Base-by-base conservation (phyloP, 2,329 filamentous ascomycete genomes). In the Helminthosporium solani region DNA sequence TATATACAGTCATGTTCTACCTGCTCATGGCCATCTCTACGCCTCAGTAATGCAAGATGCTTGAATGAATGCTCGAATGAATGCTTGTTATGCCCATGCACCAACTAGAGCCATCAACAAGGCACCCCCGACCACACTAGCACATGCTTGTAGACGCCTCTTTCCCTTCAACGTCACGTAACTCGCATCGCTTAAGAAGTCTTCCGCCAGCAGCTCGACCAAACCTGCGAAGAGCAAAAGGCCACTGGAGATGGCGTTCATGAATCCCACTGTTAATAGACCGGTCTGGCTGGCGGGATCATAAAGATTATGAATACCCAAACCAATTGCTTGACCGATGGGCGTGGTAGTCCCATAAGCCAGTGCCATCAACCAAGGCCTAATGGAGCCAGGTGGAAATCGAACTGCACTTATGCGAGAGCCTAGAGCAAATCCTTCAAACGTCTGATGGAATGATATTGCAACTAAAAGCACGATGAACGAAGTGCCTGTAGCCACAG, bases 371-470 rank as follows among this genome's bases (percentile, higher is more conserved):
- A 84, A 68, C 82, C 82, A 95, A 0, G 94, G 92, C 38, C 87
- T 87, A 1, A 81, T 72, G 0, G 88, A 92, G 2, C 79, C 79
- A 16, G 79, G 79, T 0, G 87, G 82, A 61, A 96, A 96, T 44
- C 67, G 68, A 4, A 88, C 81, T 15, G 79, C 81, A 16, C 85
- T 84, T 56, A 89, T 88, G 48, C 86, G 83, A 1, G 83, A 83
- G 16, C 86, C 86, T 0, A 88, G 77, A 33, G 84, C 85, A 3
- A 88, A 80, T 47, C 85, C 85, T 64, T 81, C 82, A 49, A 86
- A 86, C 54, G 82, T 84, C 59, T 86, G 85, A 61, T 88, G 85
- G 73, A 88, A 88, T 25, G 84, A 71, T 47, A 88, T 87, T 50
- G 85, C 85, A 38, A 87, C 72, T 7, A 88, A 75, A 3, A 88